Evolutionary conservation across 2,329 filamentous ascomycete genomes (phyloP), one percentile per base, ranked within the genome.

Genomic region (Chaetomium sp.): DNA sequence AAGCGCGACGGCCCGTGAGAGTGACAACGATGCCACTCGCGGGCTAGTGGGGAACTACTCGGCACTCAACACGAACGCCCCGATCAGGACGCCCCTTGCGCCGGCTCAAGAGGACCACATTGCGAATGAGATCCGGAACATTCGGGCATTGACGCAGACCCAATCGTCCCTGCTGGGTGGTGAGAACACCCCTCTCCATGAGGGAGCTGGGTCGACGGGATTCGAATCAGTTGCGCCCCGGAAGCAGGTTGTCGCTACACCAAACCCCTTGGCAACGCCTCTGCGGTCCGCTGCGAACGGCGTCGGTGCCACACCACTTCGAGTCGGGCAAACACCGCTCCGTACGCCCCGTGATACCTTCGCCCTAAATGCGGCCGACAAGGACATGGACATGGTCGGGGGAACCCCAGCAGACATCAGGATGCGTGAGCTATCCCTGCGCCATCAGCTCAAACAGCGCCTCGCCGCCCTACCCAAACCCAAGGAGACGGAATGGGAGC

Each of bases 51-150:
- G 92, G 69, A 91, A 93, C 71, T 99, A 99, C 76, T 87, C 90
- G 19, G 88, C 86, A 47, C 86, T 97, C 60, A 90, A 95, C 74
- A 89, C 87, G 61, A 88, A 84, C 65, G 93, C 92, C 13, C 95
- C 95, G 0, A 96, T 99, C 67, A 88, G 95, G 68, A 99, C 95
- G 4, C 95, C 95, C 3, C 88, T 89, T 76, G 95, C 93, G 3
- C 91, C 95, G 0, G 90, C 93, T 56, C 92, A 97, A 75, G 93
- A 99, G 75, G 95, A 99, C 73, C 90, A 92, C 70, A 95, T 99
- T 65, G 93, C 94, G 69, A 99, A 98, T 75, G 95, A 99, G 77
- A 94, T 98, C 68, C 88, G 89, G 65, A 98, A 99, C 75, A 97
- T 97, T 56, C 87, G 91, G 69, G 92, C 95, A 8, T 81, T 97